Percentiles rank a stretch among this genome's conserved stretches.
phyloP scores from a whole-genome alignment of 2,329 filamentous ascomycete genomes.

The Trichophaea hybrida region DNA sequence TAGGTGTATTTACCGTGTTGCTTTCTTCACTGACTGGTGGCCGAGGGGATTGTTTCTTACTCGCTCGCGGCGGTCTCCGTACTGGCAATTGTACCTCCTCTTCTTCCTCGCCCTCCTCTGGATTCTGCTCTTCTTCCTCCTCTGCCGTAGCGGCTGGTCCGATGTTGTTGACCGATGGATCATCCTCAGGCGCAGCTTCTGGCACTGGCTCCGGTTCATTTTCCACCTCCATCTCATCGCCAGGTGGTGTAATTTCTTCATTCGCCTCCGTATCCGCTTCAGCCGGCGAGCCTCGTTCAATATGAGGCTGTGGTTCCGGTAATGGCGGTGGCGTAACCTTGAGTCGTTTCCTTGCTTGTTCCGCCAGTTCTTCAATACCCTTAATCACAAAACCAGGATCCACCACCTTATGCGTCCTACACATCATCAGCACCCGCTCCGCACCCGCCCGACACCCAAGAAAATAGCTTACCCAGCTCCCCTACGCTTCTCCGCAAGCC shows the following conservation, averaged over 20 bases:
- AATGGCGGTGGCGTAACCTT: background rate
- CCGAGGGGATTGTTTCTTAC: background rate
- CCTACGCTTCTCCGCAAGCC: background rate
- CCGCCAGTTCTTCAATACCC: background rate
- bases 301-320: background rate
- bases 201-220: background rate
- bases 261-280: constrained; percentile 9
- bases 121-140: too few relatives aligned
- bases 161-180: too few relatives aligned
- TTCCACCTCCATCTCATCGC: constrained; percentile 2
- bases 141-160: background rate
- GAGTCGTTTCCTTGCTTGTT: background rate
- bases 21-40: background rate
- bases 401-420: background rate
- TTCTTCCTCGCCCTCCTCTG: background rate
- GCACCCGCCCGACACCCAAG: too few relatives aligned
- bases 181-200: background rate
- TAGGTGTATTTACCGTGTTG: background rate
- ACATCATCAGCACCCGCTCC: background rate
- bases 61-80: background rate
- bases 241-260: constrained; percentile 1
- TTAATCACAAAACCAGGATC: background rate
- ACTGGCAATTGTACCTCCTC: background rate
- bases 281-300: background rate
- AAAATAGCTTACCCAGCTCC: background rate